A percentile compares a stretch with the other conserved stretches of the same genome.
These are phyloP conservation scores for Wallacemonas collosoma DNA, from an alignment of 208 protist genomes.

Conservation along the genomic window DNA sequence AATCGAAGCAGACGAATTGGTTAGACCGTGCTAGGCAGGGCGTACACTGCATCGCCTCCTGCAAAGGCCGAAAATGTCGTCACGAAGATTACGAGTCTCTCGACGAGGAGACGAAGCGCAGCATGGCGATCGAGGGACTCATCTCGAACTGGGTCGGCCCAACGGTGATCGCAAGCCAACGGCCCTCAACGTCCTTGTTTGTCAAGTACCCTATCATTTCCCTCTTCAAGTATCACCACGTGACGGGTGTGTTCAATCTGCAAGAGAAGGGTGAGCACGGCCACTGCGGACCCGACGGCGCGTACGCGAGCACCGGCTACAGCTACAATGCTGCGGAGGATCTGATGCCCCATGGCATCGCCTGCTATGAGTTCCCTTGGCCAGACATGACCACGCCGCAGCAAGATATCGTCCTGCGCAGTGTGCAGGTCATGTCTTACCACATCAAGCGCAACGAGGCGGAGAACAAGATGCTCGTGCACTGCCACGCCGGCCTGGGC, in stretches of 20 bases:
- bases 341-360: constrained; percentile 85
- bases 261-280: constrained; percentile 92
- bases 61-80: constrained; percentile 76
- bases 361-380: constrained; percentile 92
- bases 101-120: constrained; percentile 40
- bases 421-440: constrained; percentile 92
- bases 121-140: constrained; percentile 83
- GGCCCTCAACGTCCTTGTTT: constrained; percentile 86
- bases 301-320: constrained; percentile 86
- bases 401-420: constrained; percentile 86
- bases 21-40: constrained; percentile 72
- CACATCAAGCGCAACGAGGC: constrained; percentile 81
- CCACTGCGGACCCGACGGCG: constrained; percentile 88
- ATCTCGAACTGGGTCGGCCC: constrained; percentile 88
- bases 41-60: constrained; percentile 84
- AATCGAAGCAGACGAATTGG: constrained; percentile 73
- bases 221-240: constrained; percentile 77
- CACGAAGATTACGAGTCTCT: constrained; percentile 81
- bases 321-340: constrained; percentile 89
- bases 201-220: constrained; percentile 82
- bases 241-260: constrained; percentile 89
- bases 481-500: constrained; percentile 93
- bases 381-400: constrained; percentile 91
- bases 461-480: constrained; percentile 73
- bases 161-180: constrained; percentile 87